Conservation (phyloP, 257 asterid species). For the Solanum corneliomulleri region DNA sequence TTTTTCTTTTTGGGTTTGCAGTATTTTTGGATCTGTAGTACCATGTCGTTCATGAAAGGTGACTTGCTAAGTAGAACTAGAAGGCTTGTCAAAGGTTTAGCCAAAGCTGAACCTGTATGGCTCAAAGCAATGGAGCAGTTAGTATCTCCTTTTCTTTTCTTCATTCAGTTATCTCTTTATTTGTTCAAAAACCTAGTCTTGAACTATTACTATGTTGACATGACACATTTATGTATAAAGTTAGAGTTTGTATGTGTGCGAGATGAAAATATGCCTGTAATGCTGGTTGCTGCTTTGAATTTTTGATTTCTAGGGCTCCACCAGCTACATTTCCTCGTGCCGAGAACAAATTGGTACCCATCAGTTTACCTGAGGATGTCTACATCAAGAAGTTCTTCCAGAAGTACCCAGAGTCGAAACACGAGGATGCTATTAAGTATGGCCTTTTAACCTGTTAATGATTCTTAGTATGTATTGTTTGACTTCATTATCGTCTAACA, state of each 20-base stretch:
- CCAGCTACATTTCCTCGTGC: slow-evolving; percentile 78
- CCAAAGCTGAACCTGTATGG: slow-evolving; percentile 87
- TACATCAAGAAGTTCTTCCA: slow-evolving; percentile 55
- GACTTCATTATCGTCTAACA: not conserved
- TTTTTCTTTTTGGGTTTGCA: not conserved
- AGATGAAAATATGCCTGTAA: not conserved
- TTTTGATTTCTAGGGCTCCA: slow-evolving; percentile 48
- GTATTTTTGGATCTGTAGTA: not conserved
- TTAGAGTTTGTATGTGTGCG: not conserved
- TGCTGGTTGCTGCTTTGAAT: not conserved
- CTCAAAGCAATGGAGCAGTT: slow-evolving; percentile 90
- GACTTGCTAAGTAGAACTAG: slow-evolving; percentile 64
- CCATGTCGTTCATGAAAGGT: slow-evolving; percentile 81
- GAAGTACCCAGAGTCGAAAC: slow-evolving; percentile 61
- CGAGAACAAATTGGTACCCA: slow-evolving; percentile 51
- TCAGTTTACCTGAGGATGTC: slow-evolving; percentile 71
- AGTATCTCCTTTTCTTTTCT: not conserved
- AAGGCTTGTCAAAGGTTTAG: slow-evolving; percentile 83
- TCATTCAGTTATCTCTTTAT: not conserved
- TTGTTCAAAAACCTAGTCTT: not conserved
- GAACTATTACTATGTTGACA: not conserved
- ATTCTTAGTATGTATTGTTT: not conserved
- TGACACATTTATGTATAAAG: not conserved
- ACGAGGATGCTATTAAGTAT: slow-evolving; percentile 75
- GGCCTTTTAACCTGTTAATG: not conserved